Evolutionary conservation across 805 yeast genomes (phyloP), one percentile per base, ranked within the genome.

Genomic region (Kurtzmaniella cleridarum): DNA sequence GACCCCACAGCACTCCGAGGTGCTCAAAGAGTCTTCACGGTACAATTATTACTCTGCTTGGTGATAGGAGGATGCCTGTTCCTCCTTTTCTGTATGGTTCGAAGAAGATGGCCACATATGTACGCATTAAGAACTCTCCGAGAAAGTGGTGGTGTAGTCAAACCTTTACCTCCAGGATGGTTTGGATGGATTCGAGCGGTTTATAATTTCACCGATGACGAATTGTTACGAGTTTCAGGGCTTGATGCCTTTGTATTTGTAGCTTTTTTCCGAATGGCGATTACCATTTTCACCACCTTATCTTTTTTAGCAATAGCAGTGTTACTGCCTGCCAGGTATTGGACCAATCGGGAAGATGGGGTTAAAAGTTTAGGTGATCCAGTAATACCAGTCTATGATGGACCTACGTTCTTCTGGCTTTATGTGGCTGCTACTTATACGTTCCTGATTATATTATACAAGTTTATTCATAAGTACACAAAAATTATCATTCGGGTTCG

Each of bases 181-280:
- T 82, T 89, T 51, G 88, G 89, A 2, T 89, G 97, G 96, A 66
- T 89, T 5, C 69, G 75, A 2, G 76, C 76, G 0, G 62, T 91
- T 9, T 75, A 75, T 52, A 55, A 58, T 9, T 80, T 90, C 15
- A 66, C 76, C 16, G 98, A 93, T 48, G 74, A 76, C 11, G 90
- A 89, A 39, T 75, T 91, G 3, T 69, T 91, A 37, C 87, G 84
- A 44, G 82, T 79, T 51, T 95, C 96, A 1, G 98, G 98, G 0
- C 64, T 91, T 31, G 98, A 91, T 60, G 96, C 97, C 1, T 89
- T 76, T 64, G 73, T 66, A 31, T 67, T 61, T 39, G 50, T 69
- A 39, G 51, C 60, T 23, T 69, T 66, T 49, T 67, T 66, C 55
- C 63, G 58, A 42, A 85, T 89, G 84, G 79, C 95, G 38, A 84